Conservation (phyloP, 192 early-diverging fungal species). For the Coemansia sp. region DNA sequence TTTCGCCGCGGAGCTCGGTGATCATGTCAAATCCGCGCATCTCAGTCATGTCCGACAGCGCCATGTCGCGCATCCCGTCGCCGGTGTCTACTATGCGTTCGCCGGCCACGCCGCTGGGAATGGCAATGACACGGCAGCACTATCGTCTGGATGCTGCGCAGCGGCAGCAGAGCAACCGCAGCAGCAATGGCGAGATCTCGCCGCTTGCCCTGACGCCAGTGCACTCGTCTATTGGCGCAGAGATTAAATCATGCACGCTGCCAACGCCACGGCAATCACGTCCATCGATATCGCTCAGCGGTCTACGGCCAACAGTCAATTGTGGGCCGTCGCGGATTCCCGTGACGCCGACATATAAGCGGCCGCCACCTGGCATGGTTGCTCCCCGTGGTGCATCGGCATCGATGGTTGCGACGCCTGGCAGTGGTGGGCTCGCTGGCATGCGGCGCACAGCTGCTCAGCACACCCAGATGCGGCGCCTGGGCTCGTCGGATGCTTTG, state of each 20-base stretch:
- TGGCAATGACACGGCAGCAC: conserved; percentile 27
- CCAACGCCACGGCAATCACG: not conserved
- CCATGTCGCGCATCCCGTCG: conserved; percentile 14
- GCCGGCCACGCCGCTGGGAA: conserved; percentile 9
- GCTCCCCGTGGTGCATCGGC: conserved; percentile 4
- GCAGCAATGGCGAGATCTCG: conserved; percentile 19
- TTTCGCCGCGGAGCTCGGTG: conserved; percentile 19
- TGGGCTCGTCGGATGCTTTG: conserved; percentile 7
- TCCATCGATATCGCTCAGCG: conserved; percentile 3
- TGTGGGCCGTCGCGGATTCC: conserved; percentile 6
- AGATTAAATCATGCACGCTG: conserved; percentile 5
- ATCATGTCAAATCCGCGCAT: conserved; percentile 8
- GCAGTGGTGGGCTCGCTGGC: conserved; percentile 2
- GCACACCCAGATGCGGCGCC: conserved; percentile 4
- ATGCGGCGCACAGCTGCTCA: not conserved
- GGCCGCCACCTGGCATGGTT: not conserved
- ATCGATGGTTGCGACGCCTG: not conserved
- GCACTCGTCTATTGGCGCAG: conserved; percentile 9
- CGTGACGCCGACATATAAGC: not conserved
- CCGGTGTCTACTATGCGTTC: conserved; percentile 11
- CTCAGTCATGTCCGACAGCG: conserved; percentile 13
- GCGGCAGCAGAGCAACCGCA: conserved; percentile 10
- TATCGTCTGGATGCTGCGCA: conserved; percentile 18
- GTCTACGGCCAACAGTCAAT: conserved; percentile 1
- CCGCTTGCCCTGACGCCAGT: conserved; percentile 25